These are phyloP conservation scores for Quercus mongolica DNA, from an alignment of 306 rosid species.

Conservation along the genomic window DNA sequence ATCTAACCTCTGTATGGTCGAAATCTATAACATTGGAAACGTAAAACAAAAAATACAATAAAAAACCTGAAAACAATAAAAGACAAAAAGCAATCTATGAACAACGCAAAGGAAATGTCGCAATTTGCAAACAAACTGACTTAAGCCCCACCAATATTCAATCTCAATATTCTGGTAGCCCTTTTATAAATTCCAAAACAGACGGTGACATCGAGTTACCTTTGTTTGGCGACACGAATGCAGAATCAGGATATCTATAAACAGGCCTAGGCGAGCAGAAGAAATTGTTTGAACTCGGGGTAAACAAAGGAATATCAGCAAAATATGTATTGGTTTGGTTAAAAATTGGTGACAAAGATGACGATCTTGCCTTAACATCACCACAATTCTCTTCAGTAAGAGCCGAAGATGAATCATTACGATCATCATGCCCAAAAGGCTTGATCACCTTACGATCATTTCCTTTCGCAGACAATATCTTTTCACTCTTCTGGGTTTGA, in stretches of 20 bases:
- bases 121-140: background rate
- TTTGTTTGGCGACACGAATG: conserved; percentile 35
- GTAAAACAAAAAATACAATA: conserved; percentile 4
- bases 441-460: background rate
- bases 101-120: background rate
- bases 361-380: background rate
- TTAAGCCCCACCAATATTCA: background rate
- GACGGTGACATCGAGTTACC: conserved; percentile 60
- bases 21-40: conserved; percentile 3
- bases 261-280: conserved; percentile 34
- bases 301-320: conserved; percentile 57
- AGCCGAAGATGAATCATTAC: conserved; percentile 24
- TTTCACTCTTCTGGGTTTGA: background rate
- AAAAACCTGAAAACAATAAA: background rate
- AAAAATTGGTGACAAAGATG: background rate
- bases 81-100: background rate
- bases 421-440: conserved; percentile 2
- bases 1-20: background rate
- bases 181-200: conserved; percentile 62
- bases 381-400: conserved; percentile 26
- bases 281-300: conserved; percentile 53
- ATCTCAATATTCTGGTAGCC: conserved; percentile 55
- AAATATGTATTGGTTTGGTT: conserved; percentile 6
- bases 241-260: conserved; percentile 38
- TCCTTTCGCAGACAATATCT: background rate